phyloP scores from a whole-genome alignment of 106 monocot genomes.

The Posidonia australis region DNA sequence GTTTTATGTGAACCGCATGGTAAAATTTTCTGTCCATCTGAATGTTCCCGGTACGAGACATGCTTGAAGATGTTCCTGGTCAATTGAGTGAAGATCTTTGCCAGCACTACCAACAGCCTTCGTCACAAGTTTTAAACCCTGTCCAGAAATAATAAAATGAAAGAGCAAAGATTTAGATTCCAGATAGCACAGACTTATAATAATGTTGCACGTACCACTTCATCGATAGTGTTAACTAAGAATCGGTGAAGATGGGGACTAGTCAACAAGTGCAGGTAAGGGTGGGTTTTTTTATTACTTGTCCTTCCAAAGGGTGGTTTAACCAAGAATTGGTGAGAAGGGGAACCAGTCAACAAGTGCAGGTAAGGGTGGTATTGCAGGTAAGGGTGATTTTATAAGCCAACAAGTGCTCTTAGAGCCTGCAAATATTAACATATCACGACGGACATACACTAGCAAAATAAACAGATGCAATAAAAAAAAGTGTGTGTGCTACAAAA shows the following conservation, averaged over 20 bases:
- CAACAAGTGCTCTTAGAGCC: too few relatives aligned
- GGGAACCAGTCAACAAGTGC: too few relatives aligned
- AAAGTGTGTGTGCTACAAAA: neutral
- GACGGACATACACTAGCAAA: neutral
- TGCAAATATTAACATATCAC: neutral
- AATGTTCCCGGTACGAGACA: too few relatives aligned
- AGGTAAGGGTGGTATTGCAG: too few relatives aligned
- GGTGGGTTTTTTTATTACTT: too few relatives aligned
- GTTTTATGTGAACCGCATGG: neutral
- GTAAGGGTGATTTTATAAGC: too few relatives aligned
- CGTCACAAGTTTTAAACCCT: slow-evolving; percentile 78
- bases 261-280: too few relatives aligned
- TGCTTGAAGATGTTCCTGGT: slow-evolving; percentile 83
- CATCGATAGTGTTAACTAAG: slow-evolving; percentile 82
- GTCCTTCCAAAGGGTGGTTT: too few relatives aligned
- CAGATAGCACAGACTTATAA: neutral
- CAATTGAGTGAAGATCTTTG: slow-evolving; percentile 64
- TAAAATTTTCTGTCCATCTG: too few relatives aligned
- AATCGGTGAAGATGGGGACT: slow-evolving; percentile 98
- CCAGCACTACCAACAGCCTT: slow-evolving; percentile 67
- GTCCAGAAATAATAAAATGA: neutral
- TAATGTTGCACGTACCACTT: slow-evolving; percentile 49
- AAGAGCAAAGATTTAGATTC: too few relatives aligned
- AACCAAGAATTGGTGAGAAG: too few relatives aligned
- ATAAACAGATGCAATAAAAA: neutral